Evolutionary conservation across 1,139 yeast genomes (phyloP).

Genomic region (Scheffersomyces insectosa): DNA sequence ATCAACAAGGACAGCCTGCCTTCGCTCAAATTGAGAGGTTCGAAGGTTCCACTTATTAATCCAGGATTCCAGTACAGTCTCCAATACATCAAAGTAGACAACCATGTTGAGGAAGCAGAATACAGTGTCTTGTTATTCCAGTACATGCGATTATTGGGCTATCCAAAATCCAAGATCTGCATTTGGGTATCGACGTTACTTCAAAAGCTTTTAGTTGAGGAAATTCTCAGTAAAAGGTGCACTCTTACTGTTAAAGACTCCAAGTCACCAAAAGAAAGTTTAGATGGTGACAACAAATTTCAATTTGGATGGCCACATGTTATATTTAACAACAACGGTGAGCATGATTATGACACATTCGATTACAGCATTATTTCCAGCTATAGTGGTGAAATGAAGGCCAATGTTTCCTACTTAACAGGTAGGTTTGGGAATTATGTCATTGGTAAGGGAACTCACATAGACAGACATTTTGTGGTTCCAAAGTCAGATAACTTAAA

Average conservation of each 20-base stretch:
- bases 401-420: slow-evolving; percentile 1
- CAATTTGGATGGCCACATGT: slow-evolving; percentile 12
- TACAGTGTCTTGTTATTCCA: slow-evolving; percentile 47
- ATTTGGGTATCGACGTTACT: slow-evolving; percentile 43
- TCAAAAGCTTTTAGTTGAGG: slow-evolving; percentile 31
- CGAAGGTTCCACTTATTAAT: slow-evolving; percentile 18
- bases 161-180: slow-evolving; percentile 38
- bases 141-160: slow-evolving; percentile 50
- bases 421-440: slow-evolving; percentile 13
- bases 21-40: background rate
- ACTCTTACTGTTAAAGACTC: background rate
- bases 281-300: slow-evolving; percentile 2
- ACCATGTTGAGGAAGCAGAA: slow-evolving; percentile 54
- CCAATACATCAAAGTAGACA: slow-evolving; percentile 40
- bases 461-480: slow-evolving; percentile 2
- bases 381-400: slow-evolving; percentile 1
- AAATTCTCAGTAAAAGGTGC: slow-evolving; percentile 15
- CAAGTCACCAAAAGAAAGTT: slow-evolving; percentile 1
- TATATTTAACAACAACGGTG: slow-evolving; percentile 3
- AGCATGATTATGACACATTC: slow-evolving; percentile 7
- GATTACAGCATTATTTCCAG: slow-evolving; percentile 16
- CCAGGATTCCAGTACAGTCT: slow-evolving; percentile 40
- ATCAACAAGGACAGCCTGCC: too few relatives aligned
- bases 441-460: slow-evolving; percentile 9
- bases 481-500: slow-evolving; percentile 9